These are phyloP conservation scores for Saccharomycodes ludwigii DNA, from an alignment of 805 yeast genomes.

Conservation along the genomic window DNA sequence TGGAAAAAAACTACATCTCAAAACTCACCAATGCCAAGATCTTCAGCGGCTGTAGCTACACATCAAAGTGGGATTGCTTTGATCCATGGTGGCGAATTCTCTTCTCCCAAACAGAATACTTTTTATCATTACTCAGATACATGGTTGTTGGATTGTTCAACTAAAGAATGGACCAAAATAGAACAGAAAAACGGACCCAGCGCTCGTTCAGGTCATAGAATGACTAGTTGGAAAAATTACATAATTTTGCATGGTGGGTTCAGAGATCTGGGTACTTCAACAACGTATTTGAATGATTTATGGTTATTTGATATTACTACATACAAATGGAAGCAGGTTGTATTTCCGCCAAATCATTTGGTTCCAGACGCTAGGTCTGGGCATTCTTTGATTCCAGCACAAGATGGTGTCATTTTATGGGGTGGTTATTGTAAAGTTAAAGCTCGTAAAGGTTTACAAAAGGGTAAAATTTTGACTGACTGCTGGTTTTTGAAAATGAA, in stretches of 20 bases:
- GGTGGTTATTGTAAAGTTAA: slow-evolving; percentile 94
- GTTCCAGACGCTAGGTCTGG: slow-evolving; percentile 91
- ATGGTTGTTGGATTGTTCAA: slow-evolving; percentile 77
- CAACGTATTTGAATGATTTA: slow-evolving; percentile 72
- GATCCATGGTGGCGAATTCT: slow-evolving; percentile 93
- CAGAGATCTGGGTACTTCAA: slow-evolving; percentile 72
- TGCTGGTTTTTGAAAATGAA: slow-evolving; percentile 84
- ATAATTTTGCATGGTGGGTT: slow-evolving; percentile 85
- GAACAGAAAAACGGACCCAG: slow-evolving; percentile 68
- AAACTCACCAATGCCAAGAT: slow-evolving; percentile 84
- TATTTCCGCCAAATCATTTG: slow-evolving; percentile 69
- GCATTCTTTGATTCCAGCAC: slow-evolving; percentile 68
- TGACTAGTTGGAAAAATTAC: slow-evolving; percentile 86
- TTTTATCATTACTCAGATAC: slow-evolving; percentile 95
- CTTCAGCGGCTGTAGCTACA: slow-evolving; percentile 86
- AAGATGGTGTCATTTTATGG: slow-evolving; percentile 74
- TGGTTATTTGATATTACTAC: slow-evolving; percentile 89
- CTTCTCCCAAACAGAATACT: slow-evolving; percentile 90
- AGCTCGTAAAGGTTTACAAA: slow-evolving; percentile 76
- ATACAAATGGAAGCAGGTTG: slow-evolving; percentile 85
- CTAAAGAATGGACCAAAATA: slow-evolving; percentile 83
- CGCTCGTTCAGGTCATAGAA: slow-evolving; percentile 85
- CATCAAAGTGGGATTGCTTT: slow-evolving; percentile 83
- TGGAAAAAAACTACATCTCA: slow-evolving; percentile 77
- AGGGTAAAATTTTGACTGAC: slow-evolving; percentile 82